These are phyloP conservation scores for Limonium bicolor DNA, from an alignment of 148 eudicot genomes.

Conservation along the genomic window DNA sequence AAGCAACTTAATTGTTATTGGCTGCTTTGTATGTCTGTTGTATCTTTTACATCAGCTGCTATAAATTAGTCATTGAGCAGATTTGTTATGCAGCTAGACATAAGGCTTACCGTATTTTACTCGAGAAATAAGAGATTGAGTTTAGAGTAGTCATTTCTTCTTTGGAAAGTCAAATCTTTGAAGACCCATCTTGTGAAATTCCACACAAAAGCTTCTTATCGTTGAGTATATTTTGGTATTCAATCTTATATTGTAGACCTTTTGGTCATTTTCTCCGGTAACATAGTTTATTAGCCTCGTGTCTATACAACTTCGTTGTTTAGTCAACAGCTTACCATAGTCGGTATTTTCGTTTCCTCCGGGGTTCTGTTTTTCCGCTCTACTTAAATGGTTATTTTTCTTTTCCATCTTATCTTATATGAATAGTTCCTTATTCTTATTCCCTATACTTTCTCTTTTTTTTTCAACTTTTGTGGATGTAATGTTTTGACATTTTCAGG, in stretches of 20 bases:
- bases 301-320: too few relatives aligned
- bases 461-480: background rate
- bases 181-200: too few relatives aligned
- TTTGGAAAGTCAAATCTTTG: too few relatives aligned
- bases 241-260: too few relatives aligned
- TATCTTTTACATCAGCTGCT: background rate
- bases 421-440: background rate
- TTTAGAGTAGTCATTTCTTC: too few relatives aligned
- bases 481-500: slow-evolving; percentile 25
- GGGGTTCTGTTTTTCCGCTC: background rate
- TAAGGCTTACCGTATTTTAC: too few relatives aligned
- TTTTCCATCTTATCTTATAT: background rate
- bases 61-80: background rate
- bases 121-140: too few relatives aligned
- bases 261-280: too few relatives aligned
- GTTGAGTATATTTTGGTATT: too few relatives aligned
- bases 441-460: background rate
- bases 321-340: background rate
- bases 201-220: too few relatives aligned
- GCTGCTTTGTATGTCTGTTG: background rate
- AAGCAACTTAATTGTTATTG: background rate
- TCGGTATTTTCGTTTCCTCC: background rate
- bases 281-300: too few relatives aligned
- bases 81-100: background rate
- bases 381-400: background rate